Evolutionary conservation across 2,329 filamentous ascomycete genomes (phyloP), one percentile per base, ranked within the genome.

Genomic region (Alternaria hordeiaustralica): DNA sequence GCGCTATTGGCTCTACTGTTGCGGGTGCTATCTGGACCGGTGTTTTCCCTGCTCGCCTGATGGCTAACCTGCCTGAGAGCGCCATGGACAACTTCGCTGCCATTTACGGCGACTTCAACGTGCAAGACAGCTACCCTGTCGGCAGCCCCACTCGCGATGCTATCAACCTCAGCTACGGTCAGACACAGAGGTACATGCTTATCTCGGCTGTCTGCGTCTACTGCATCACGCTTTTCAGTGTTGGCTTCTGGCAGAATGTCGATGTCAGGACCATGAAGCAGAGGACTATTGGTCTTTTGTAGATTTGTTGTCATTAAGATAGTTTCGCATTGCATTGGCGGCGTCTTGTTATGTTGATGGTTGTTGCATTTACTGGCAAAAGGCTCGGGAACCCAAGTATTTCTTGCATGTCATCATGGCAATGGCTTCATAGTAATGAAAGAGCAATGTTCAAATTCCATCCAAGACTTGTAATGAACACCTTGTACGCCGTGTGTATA

Each of bases 11-110:
- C 0, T 74, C 66, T n/a, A 85, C 88, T 8, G 84, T 92, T 51
- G 85, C 89, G 1, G 85, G 85, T 0, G 88, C 89, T 10, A 87
- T 92, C 65, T 92, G 89, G 89, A 87, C 86, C 0, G 83, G 85
- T 63, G 84, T 86, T 1, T 87, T 92, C 70, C 85, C 84, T 6
- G 77, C 80, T 18, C 83, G 84, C 11, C 81, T 90, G 13, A 70
- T 62, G 45, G 59, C 55, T 3, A 69, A 74, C 20, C 80, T 90
- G 1, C 87, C 88, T 10, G 64, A 81, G 2, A 76, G 78, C 2
- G 75, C 71, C 25, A 79, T 82, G 71, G 71, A 73, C 44, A 82
- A 79, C 44, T 68, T 75, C 28, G 41, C 68, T 0, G 61, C 43
- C 1, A 82, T 90, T 58, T 88, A 87, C 64, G 83, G 84, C 28